Base-by-base conservation (phyloP, 345 rosid species). In the Citrus trifoliata region DNA sequence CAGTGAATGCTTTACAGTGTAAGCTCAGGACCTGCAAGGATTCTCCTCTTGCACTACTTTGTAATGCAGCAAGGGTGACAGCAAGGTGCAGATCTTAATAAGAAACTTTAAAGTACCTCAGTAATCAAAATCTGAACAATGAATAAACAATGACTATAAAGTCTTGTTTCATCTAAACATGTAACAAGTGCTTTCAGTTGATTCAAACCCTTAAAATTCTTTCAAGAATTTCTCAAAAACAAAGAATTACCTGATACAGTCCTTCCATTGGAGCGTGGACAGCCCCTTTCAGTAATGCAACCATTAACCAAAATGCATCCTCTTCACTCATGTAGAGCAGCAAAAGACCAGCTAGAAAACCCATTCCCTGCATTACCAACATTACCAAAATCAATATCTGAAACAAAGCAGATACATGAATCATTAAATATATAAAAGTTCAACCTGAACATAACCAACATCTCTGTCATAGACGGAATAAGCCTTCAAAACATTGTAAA, bases 261-360 rank as follows among this genome's bases (percentile, higher is more conserved):
- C 99, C 99, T 87, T 94, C 98, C 95, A 94, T 92, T 33, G 99
- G 99, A 71, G 99, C 90, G 83, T 93, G 99, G 69, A 94, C 97
- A 53, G 97, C 95, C 81, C 99, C 99, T 86, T 96, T 94, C 68
- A 96, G 88, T 79, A 96, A 87, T 51, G 99, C 99, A 81, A 96
- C 98, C 85, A 94, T 82, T 81, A 96, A 82, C 99, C 99, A 96
- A 83, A 94, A 96, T 12, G 92, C 99, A 84, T 96, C 98, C 83
- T 96, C 99, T 87, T 96, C 98, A 10, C 99, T 90, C 98, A 96
- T 96, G 86, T 93, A 93, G 70, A 96, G 98, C 86, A 96, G 97
- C 81, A 96, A 89, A 70, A 96, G 83, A 73, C 97, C 98, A 4
- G 98, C 94, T 65, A 96, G 79, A 56, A 94, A 96, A 2, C 98